Evolutionary conservation across 2,329 filamentous ascomycete species (phyloP).

Genomic region (Periglandula ipomoeae): DNA sequence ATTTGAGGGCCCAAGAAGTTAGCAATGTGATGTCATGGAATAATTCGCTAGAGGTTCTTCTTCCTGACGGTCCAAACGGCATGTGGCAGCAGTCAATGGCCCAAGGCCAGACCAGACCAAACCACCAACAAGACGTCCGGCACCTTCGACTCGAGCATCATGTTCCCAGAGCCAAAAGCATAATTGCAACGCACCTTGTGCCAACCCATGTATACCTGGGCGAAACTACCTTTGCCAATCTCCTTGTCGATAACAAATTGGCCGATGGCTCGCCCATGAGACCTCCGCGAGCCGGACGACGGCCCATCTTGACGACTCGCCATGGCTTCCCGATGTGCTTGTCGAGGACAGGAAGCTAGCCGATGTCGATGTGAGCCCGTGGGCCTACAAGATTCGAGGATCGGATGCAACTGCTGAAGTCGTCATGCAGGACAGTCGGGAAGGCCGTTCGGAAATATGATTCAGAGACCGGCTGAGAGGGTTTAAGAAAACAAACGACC

Average conservation of each 20-base stretch:
- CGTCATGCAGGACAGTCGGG: slow-evolving; percentile 31
- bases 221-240: slow-evolving; percentile 97
- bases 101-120: not conserved
- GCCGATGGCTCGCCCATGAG: slow-evolving; percentile 42
- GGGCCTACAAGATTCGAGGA: slow-evolving; percentile 28
- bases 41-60: too few relatives aligned
- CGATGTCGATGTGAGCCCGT: slow-evolving; percentile 23
- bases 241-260: slow-evolving; percentile 77
- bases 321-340: slow-evolving; percentile 28
- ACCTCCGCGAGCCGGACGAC: slow-evolving; percentile 26
- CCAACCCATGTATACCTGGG: slow-evolving; percentile 81
- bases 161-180: slow-evolving; percentile 1
- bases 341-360: slow-evolving; percentile 23
- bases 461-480: slow-evolving; percentile 3
- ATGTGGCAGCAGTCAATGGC: not conserved
- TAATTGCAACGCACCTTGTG: slow-evolving; percentile 53
- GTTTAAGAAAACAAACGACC: not conserved
- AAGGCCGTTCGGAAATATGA: slow-evolving; percentile 8
- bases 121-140: not conserved
- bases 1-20: not conserved
- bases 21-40: not conserved
- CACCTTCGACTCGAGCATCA: not conserved
- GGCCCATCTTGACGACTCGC: slow-evolving; percentile 28
- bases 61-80: not conserved
- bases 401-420: slow-evolving; percentile 22